phyloP scores from a whole-genome alignment of 495 filamentous ascomycete genomes.

The Ramalina intermedia region DNA sequence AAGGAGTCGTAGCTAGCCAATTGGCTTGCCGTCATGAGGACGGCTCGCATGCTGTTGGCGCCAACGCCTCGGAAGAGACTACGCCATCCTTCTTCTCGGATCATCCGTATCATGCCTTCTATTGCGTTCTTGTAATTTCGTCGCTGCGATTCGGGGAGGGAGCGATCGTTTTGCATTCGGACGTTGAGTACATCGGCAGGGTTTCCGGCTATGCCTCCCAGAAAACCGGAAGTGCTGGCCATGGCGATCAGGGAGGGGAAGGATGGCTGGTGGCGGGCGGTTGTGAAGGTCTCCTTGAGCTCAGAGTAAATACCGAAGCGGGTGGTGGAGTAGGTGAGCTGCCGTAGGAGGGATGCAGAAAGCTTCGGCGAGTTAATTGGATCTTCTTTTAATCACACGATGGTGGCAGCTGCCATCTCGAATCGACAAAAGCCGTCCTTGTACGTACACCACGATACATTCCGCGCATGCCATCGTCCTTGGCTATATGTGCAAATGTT shows the following conservation, averaged over 20 bases:
- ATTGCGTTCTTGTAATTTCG: constrained; percentile 83
- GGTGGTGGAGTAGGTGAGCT: constrained; percentile 36
- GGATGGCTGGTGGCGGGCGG: constrained; percentile 31
- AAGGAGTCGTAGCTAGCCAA: constrained; percentile 85
- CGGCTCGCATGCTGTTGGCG: constrained; percentile 79
- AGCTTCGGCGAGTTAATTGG: constrained; percentile 33
- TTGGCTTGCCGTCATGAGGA: constrained; percentile 87
- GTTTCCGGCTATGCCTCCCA: constrained; percentile 84
- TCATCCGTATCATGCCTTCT: constrained; percentile 76
- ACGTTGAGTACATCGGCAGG: constrained; percentile 94
- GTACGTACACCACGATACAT: constrained; percentile 25
- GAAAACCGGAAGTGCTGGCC: constrained; percentile 67
- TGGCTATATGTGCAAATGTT: constrained; percentile 23
- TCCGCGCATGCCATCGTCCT: constrained; percentile 16
- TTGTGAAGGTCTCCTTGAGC: constrained; percentile 56
- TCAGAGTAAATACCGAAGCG: constrained; percentile 48
- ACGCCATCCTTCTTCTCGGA: constrained; percentile 55
- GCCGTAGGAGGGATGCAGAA: constrained; percentile 79
- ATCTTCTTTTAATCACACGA: neutral
- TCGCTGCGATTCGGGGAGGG: constrained; percentile 55
- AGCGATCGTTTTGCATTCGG: constrained; percentile 92
- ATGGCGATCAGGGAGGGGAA: constrained; percentile 64
- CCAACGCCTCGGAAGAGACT: constrained; percentile 78
- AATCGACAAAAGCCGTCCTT: neutral
- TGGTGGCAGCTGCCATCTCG: neutral